These are phyloP conservation scores for Zygoascus sp. DNA, from an alignment of 1,139 yeast species.

Conservation along the genomic window DNA sequence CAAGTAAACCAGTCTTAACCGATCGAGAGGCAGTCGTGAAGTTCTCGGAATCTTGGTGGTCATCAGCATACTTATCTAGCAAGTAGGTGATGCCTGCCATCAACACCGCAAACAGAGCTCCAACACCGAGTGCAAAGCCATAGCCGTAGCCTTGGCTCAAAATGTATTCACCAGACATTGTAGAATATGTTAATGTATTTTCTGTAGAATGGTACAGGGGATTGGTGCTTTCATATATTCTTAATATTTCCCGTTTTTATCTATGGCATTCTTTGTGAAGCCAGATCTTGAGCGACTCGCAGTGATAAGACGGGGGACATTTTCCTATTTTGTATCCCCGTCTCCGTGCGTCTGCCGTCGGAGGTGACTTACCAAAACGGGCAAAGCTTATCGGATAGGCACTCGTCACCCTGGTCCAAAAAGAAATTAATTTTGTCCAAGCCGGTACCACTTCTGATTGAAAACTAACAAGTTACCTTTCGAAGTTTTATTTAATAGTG, in stretches of 20 bases:
- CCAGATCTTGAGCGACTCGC: background rate
- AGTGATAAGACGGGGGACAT: background rate
- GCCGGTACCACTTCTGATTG: no score
- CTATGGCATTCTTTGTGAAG: background rate
- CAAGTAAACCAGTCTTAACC: conserved; percentile 71
- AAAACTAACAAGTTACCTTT: no score
- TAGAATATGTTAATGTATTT: background rate
- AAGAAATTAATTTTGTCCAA: background rate
- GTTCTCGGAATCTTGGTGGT: conserved; percentile 82
- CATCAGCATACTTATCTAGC: conserved; percentile 70
- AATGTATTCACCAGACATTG: conserved; percentile 1
- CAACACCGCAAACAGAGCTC: conserved; percentile 71
- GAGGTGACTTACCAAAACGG: background rate
- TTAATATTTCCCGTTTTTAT: background rate
- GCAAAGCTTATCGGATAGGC: background rate
- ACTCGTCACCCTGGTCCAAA: background rate
- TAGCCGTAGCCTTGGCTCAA: conserved; percentile 74
- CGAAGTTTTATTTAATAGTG: no score
- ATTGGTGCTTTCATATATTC: background rate
- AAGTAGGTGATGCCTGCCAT: conserved; percentile 72
- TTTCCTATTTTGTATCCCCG: background rate
- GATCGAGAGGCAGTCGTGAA: conserved; percentile 84
- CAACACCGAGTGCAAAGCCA: conserved; percentile 81
- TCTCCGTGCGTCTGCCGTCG: background rate
- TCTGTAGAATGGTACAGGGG: background rate